Base-by-base conservation (phyloP, 768 basidiomycete species). In the Boletus insuetus region DNA sequence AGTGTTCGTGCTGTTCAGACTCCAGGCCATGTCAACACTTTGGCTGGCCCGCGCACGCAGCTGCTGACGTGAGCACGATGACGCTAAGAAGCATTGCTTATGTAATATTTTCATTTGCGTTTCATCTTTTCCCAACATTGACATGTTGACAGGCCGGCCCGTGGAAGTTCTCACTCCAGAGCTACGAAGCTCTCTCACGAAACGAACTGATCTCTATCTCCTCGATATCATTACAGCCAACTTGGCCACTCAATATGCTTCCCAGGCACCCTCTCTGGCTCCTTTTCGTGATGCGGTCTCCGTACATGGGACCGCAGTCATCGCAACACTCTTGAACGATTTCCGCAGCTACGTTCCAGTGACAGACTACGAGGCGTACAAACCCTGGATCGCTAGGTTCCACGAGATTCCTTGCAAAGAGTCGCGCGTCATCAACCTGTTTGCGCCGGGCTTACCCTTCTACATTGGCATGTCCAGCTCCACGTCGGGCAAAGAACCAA, bases 391-490 rank as follows among this genome's bases (percentile, higher is more conserved):
- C 1, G 26, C 45, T 8, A 39, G 47, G 20, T 61, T 65, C 35
- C n/a, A 53, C 14, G 49, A 54, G 32, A 31, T 32, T 1, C 55
- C 51, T 17, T 59, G 56, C 44, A 43, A 31, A 24, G 59, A 58
- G 47, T 50, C 51, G 16, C 49, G 39, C 1, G 38, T 64, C 31
- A 46, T 51, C 6, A 53, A 61, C 29, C 31, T 64, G 29, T 42
- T 64, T 19, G 54, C 59, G n/a, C 63, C 57, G 0, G 56, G 58
- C 7, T 24, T 65, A 3, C 61, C 64, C 9, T 46, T 31, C 26
- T 60, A 19, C n/a, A 13, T 65, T 1, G 32, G 29, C 26, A 24
- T 56, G 17, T 63, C 58, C 10, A 60, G 64, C 49, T 47, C 56
- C 3, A 63, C 61, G 10, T 60, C 56, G 0, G 58, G 61, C 0